A percentile compares a stretch with the other conserved stretches of the same genome.
Conservation (phyloP, 1,284 basidiomycete genomes). For the Gomphus bonarii region DNA sequence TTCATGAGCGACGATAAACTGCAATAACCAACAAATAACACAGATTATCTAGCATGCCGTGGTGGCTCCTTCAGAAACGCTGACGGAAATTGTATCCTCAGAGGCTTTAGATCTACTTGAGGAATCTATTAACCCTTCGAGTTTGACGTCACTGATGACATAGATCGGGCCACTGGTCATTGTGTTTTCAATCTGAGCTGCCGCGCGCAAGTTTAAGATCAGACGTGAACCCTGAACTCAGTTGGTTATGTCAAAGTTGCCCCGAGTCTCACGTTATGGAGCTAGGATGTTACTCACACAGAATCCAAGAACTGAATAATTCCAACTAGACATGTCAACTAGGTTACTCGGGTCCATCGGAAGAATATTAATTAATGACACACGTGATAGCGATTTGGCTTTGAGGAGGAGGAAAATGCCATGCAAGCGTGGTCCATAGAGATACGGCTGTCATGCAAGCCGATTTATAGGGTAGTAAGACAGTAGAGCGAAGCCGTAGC, state of each 20-base stretch:
- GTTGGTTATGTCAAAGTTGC: not conserved
- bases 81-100: too few species aligned
- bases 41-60: too few species aligned
- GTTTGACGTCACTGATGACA: not conserved
- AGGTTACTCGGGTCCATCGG: not conserved
- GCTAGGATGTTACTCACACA: not conserved
- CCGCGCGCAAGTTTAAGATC: not conserved
- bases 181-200: not conserved
- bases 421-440: conserved; percentile 1
- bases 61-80: too few species aligned
- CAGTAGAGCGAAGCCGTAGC: not conserved
- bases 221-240: not conserved
- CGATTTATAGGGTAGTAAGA: not conserved
- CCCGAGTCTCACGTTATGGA: not conserved
- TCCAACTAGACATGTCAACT: not conserved
- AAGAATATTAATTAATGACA: not conserved
- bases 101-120: too few species aligned
- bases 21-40: too few species aligned
- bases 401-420: not conserved
- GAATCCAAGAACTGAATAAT: conserved; percentile 1
- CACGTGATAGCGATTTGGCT: not conserved
- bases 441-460: not conserved
- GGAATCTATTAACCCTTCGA: not conserved
- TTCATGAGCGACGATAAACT: too few species aligned
- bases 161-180: not conserved